Evolutionary conservation across 495 filamentous ascomycete genomes (phyloP).

Genomic region (Aspergillus avenaceus): DNA sequence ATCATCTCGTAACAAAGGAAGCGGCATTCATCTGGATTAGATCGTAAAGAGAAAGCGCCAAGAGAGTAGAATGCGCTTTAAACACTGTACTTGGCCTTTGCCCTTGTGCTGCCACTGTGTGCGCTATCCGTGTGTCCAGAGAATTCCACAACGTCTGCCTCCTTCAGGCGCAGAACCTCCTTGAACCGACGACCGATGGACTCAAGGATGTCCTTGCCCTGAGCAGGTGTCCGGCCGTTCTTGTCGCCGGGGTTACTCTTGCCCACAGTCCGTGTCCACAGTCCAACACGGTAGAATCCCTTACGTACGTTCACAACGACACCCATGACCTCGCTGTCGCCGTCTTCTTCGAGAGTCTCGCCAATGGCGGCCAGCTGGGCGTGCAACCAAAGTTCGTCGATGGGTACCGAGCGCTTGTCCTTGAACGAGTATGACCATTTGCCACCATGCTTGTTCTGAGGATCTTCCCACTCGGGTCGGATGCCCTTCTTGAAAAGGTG

Average conservation of each 20-base stretch:
- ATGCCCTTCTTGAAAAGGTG: slow-evolving; percentile 98
- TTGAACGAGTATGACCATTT: slow-evolving; percentile 98
- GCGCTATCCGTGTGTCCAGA: slow-evolving; percentile 93
- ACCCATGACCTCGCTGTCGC: slow-evolving; percentile 95
- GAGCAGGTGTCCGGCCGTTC: slow-evolving; percentile 65
- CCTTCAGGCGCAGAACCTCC: slow-evolving; percentile 72
- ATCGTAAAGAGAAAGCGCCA: slow-evolving; percentile 14
- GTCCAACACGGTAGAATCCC: slow-evolving; percentile 91
- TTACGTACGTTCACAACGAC: slow-evolving; percentile 98
- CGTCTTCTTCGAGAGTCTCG: slow-evolving; percentile 91
- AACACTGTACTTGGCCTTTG: slow-evolving; percentile 88
- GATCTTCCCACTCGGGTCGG: slow-evolving; percentile 96
- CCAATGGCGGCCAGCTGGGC: slow-evolving; percentile 95
- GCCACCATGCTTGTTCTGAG: slow-evolving; percentile 97
- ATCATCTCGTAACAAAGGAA: slow-evolving; percentile 15
- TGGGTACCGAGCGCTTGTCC: slow-evolving; percentile 82
- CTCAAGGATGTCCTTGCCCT: slow-evolving; percentile 78
- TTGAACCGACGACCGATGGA: slow-evolving; percentile 87
- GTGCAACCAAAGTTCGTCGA: slow-evolving; percentile 96
- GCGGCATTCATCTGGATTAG: slow-evolving; percentile 7
- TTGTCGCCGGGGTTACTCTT: slow-evolving; percentile 74
- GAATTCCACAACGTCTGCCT: slow-evolving; percentile 81
- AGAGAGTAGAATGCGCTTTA: slow-evolving; percentile 35
- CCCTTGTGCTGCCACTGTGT: slow-evolving; percentile 85
- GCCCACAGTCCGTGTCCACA: slow-evolving; percentile 90